Percentiles rank a stretch among this genome's conserved stretches.
These are phyloP conservation scores for Cerioporus squamosus DNA, from an alignment of 1,284 basidiomycete genomes.

Conservation along the genomic window DNA sequence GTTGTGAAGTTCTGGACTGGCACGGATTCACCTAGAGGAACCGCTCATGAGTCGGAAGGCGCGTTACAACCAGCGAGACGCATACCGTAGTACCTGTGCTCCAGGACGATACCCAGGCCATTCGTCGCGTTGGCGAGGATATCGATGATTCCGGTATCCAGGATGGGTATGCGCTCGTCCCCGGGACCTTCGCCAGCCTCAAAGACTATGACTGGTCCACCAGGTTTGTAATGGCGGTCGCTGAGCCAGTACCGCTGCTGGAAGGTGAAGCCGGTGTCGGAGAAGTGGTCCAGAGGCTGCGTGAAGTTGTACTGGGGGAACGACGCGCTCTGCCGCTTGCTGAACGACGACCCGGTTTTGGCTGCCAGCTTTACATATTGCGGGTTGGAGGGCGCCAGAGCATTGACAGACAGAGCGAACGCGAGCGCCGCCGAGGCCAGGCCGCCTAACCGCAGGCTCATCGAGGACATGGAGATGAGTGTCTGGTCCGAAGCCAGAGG, in stretches of 20 bases:
- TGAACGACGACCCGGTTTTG: neutral
- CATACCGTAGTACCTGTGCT: slow-evolving; percentile 55
- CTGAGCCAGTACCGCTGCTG: slow-evolving; percentile 89
- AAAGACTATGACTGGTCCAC: slow-evolving; percentile 81
- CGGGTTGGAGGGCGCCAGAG: slow-evolving; percentile 8
- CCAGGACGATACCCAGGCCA: slow-evolving; percentile 86
- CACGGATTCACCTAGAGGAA: slow-evolving; percentile 72
- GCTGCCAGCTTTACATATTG: slow-evolving; percentile 12
- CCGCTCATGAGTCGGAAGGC: neutral
- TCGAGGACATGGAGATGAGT: neutral
- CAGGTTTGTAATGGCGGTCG: slow-evolving; percentile 78
- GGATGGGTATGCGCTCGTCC: slow-evolving; percentile 68
- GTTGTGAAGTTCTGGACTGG: slow-evolving; percentile 83
- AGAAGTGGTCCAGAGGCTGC: slow-evolving; percentile 87
- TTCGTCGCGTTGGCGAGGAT: slow-evolving; percentile 85
- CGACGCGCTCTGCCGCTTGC: slow-evolving; percentile 9
- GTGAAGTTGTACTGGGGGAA: slow-evolving; percentile 73
- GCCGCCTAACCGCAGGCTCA: slow-evolving; percentile 1
- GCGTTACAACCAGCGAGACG: neutral
- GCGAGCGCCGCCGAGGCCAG: slow-evolving; percentile 2
- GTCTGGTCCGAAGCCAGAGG: no score
- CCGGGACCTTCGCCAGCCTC: slow-evolving; percentile 88
- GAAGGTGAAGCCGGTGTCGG: slow-evolving; percentile 56
- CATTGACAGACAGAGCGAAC: neutral
- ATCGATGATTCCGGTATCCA: slow-evolving; percentile 85